Evolutionary conservation across 1,284 basidiomycete genomes (phyloP), one percentile per base, ranked within the genome.

Genomic region (Ceratobasidium sp.): DNA sequence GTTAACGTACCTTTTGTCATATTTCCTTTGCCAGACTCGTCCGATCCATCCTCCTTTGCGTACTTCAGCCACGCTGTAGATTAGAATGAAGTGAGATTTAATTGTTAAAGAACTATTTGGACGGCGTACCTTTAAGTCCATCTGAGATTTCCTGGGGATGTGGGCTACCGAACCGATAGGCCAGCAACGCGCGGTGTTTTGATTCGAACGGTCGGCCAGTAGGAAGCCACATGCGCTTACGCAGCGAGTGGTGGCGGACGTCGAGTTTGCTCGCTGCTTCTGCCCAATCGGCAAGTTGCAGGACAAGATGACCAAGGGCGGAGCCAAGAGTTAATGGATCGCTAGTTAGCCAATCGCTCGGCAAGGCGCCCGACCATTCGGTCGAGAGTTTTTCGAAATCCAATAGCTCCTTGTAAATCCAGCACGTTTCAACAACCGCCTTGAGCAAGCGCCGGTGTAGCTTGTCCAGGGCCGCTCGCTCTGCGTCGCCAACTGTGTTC

Each of bases 281-380:
- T 10, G 59, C 59, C 59, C 59, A 61, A 26, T 61, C 59, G 59
- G 33, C 28, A 38, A 61, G 59, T 33, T n/a, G 59, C 5, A 61
- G 23, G 59, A 61, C 59, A 17, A 28, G 28, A 61, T 61, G 23
- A 38, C 33, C 26, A 10, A 61, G 59, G 38, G 9, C 15, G 26
- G 59, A 26, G 12, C 56, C 56, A 12, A 20, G 10, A 12, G 56
- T 20, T 12, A n/a, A 33, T 13, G 23, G n/a, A 12, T 15, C 56
- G n/a, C 28, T 23, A n/a, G 13, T n/a, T 12, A 57, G 13, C 56
- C 56, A 61, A 26, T 6, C 10, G 7, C 28, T 28, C 12, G 56
- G 56, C 56, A 57, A n/a, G 17, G 10, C 17, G 56, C 23, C 23
- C 56, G 56, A 57, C 56, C 56, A 57, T 23, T 57, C 56, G 56